Conservation (phyloP, 805 yeast genomes). For the Candida ficus region DNA sequence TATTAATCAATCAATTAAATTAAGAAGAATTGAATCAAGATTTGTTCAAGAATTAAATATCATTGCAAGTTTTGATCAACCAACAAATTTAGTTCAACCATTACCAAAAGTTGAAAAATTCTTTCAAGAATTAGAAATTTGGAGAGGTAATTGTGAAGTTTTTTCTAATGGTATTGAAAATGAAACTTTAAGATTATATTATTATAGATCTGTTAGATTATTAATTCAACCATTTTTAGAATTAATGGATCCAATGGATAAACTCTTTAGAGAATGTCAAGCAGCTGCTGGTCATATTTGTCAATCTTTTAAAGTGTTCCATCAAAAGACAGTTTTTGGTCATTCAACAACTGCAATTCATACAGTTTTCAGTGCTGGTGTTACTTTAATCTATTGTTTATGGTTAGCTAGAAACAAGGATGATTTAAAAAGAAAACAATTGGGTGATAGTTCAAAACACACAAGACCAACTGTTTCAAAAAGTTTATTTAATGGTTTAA, state of each 20-base stretch:
- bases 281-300: constrained; percentile 70
- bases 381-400: constrained; percentile 58
- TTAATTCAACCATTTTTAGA: constrained; percentile 63
- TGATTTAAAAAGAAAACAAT: constrained; percentile 46
- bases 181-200: constrained; percentile 54
- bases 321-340: constrained; percentile 56
- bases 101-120: constrained; percentile 46
- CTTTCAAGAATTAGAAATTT: constrained; percentile 49
- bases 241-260: constrained; percentile 53
- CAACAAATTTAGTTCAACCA: constrained; percentile 28
- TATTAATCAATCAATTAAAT: constrained; percentile 50
- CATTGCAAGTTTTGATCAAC: constrained; percentile 24
- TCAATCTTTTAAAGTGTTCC: constrained; percentile 57
- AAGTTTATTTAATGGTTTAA: constrained; percentile 48
- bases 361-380: constrained; percentile 65
- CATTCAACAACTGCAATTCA: constrained; percentile 65
- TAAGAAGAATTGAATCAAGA: constrained; percentile 54
- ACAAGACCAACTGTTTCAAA: constrained; percentile 56
- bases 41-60: constrained; percentile 47
- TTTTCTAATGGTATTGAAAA: constrained; percentile 47
- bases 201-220: constrained; percentile 54
- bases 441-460: constrained; percentile 56
- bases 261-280: constrained; percentile 59
- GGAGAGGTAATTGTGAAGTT: constrained; percentile 51
- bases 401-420: constrained; percentile 62